These are phyloP conservation scores for Fusarium duplospermum DNA, from an alignment of 2,329 filamentous ascomycete species.

Conservation along the genomic window DNA sequence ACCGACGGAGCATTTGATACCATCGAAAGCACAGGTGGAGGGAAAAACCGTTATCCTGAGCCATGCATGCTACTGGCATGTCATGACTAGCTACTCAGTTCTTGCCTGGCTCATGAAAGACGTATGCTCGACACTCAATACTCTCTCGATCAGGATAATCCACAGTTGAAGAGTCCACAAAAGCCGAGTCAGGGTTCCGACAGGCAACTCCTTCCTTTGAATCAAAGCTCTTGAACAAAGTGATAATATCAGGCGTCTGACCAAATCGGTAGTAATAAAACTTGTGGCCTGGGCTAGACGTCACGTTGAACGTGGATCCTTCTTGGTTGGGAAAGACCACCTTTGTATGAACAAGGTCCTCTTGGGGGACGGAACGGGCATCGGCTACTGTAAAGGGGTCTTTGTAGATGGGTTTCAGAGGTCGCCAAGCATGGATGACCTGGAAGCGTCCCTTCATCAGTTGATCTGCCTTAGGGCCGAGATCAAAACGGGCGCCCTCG, in stretches of 20 bases:
- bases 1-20: neutral
- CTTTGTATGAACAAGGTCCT: neutral
- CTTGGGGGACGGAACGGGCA: neutral
- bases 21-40: neutral
- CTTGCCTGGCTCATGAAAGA: neutral
- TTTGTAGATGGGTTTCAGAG: neutral
- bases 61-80: neutral
- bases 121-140: neutral
- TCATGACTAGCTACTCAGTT: neutral
- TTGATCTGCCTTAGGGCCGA: neutral
- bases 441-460: neutral
- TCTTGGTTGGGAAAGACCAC: neutral
- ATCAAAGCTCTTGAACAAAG: neutral
- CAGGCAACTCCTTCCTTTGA: neutral
- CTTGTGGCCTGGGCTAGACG: neutral
- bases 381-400: neutral
- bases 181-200: neutral
- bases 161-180: neutral
- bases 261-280: neutral
- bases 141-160: neutral
- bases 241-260: neutral
- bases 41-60: neutral
- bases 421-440: neutral
- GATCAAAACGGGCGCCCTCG: neutral
- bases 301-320: neutral